Conservation (phyloP, 2,329 filamentous ascomycete species). For the Epicoccum nigrum region DNA sequence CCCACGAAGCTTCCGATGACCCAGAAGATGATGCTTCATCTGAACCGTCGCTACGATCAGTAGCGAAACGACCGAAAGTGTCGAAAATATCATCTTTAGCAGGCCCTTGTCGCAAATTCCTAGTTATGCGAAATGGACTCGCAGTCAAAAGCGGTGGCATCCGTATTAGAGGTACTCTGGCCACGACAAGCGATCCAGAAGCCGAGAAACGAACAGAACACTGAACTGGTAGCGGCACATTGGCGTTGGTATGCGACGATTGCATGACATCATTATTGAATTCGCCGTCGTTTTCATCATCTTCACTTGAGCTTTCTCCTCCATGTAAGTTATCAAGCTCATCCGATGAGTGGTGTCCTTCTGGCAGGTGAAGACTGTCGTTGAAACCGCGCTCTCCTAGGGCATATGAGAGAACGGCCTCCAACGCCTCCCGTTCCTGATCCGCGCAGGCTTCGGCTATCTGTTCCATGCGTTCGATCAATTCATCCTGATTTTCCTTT, state of each 20-base stretch:
- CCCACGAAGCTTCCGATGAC: conserved; percentile 43
- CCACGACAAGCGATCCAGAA: conserved; percentile 59
- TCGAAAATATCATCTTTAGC: conserved; percentile 63
- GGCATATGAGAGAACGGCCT: conserved; percentile 66
- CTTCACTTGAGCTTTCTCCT: conserved; percentile 84
- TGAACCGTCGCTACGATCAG: conserved; percentile 26
- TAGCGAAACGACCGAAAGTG: conserved; percentile 61
- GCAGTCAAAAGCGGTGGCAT: conserved; percentile 30
- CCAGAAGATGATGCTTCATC: conserved; percentile 33
- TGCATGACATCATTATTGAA: conserved; percentile 57
- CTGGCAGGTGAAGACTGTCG: conserved; percentile 56
- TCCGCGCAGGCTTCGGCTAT: conserved; percentile 62
- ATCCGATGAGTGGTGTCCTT: conserved; percentile 62
- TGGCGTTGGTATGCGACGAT: conserved; percentile 65
- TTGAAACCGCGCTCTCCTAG: conserved; percentile 64
- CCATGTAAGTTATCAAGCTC: conserved; percentile 38
- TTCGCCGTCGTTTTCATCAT: conserved; percentile 69
- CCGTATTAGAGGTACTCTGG: conserved; percentile 55
- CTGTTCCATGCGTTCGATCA: conserved; percentile 59
- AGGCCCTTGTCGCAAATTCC: conserved; percentile 30
- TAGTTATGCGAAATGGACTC: conserved; percentile 37
- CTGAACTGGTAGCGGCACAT: conserved; percentile 67
- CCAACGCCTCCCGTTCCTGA: conserved; percentile 62
- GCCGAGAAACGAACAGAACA: conserved; percentile 63
- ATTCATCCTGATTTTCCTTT: conserved; percentile 54